Conservation (phyloP, 192 early-diverging fungal species). For the Glomus cerebriforme region DNA sequence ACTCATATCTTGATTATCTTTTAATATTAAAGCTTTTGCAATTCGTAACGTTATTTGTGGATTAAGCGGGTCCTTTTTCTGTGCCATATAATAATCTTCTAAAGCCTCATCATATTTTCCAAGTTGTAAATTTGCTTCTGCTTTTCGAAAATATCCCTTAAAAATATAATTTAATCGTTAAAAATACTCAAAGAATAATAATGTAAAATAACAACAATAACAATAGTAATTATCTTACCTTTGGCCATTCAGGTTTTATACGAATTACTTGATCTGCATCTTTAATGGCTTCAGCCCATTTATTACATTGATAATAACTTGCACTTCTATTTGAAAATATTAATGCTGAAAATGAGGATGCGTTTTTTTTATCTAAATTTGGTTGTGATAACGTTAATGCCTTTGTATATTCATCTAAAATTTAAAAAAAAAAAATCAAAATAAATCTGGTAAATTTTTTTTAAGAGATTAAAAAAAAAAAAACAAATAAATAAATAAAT, state of each 20-base stretch:
- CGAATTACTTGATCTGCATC: constrained; percentile 37
- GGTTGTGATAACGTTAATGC: constrained; percentile 33
- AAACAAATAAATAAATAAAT: no score
- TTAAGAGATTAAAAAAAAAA: neutral
- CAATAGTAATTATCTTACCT: constrained; percentile 41
- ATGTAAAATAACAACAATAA: neutral
- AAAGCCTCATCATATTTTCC: constrained; percentile 53
- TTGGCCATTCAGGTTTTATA: constrained; percentile 40
- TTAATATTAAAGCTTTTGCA: constrained; percentile 55
- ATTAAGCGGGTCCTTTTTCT: constrained; percentile 46
- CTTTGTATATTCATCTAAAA: constrained; percentile 39
- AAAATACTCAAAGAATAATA: constrained; percentile 42
- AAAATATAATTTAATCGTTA: constrained; percentile 41
- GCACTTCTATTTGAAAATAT: constrained; percentile 44
- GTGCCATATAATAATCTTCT: constrained; percentile 45
- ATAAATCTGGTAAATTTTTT: no score
- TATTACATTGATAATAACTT: constrained; percentile 32
- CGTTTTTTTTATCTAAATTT: constrained; percentile 38
- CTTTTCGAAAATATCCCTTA: constrained; percentile 68
- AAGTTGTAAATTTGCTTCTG: constrained; percentile 57
- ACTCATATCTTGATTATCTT: constrained; percentile 60
- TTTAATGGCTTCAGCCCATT: constrained; percentile 34
- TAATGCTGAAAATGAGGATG: constrained; percentile 43
- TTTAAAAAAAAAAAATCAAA: neutral
- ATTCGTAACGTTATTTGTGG: constrained; percentile 49